Base-by-base conservation (phyloP, 805 yeast species). In the Wickerhamiella sergipiensis region DNA sequence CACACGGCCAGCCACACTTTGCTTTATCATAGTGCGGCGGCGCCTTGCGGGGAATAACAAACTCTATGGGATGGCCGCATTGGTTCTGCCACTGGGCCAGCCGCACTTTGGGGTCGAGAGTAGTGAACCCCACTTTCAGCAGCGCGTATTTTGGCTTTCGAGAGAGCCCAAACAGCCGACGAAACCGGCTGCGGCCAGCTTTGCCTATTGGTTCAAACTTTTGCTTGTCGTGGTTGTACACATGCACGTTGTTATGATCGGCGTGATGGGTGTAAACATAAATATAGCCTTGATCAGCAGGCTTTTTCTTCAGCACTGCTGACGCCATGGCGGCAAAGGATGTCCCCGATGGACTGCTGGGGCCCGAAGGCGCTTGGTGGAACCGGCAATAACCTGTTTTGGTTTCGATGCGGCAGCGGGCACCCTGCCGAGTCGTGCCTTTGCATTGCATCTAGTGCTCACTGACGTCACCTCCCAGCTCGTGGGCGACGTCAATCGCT, bases 71-170 rank as follows among this genome's bases (percentile, higher is more conserved):
- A 38, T 61, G 65, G 21, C 54, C 53, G 51, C 67, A 64, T 47
- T 64, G 55, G 2, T 33, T 36, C 33, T 52, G 53, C 67, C 67
- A 64, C 46, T 63, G 62, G n/a, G 47, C 50, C n/a, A 64, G 51
- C 19, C 67, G 55, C 39, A 45, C 50, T 0, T 33, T 46, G 3
- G 67, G 67, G 1, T 55, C 52, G 26, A 53, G 53, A 17, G 61
- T 57, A 3, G 67, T 64, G 51, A 50, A 61, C 5, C 67, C 67
- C 5, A 64, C 63, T 48, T 64, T 64, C 45, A 64, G 53, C 33
- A 64, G 60, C 45, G 57, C 45, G 22, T 50, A 40, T 23, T 45
- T 51, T 3, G 49, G 46, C 29, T 48, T 17, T n/a, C 17, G 19
- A 17, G 19, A 15, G 5, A 36, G 42, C 43, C 45, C 48, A 6